Evolutionary conservation across 208 protist genomes (phyloP).

Genomic region (Spongospora subterranea): DNA sequence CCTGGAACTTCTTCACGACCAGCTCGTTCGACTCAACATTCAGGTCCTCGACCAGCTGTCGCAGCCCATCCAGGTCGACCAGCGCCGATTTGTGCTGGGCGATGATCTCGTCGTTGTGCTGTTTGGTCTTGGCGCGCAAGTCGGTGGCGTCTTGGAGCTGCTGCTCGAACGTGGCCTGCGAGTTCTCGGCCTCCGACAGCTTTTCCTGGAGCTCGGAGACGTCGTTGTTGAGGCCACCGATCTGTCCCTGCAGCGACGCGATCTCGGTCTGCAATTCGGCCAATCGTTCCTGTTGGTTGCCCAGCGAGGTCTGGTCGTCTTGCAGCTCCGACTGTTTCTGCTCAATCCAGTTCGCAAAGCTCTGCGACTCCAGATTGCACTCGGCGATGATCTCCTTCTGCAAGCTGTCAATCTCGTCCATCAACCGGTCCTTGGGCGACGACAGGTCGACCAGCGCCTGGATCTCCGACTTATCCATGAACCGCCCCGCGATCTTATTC

Average conservation of each 20-base stretch:
- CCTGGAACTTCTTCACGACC: not conserved
- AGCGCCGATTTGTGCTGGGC: not conserved
- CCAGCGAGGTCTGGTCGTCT: not conserved
- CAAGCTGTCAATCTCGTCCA: not conserved
- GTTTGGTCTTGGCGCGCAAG: not conserved
- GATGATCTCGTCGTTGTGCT: not conserved
- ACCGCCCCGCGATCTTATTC: not conserved
- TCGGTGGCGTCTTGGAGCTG: not conserved
- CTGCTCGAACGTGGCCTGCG: not conserved
- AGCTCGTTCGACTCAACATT: not conserved
- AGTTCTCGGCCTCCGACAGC: not conserved
- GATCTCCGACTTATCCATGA: not conserved
- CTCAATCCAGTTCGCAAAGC: not conserved
- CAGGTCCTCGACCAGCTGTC: not conserved
- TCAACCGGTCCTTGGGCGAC: not conserved
- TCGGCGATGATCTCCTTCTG: constrained; percentile 1
- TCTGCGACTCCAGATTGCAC: not conserved
- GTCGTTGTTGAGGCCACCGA: not conserved
- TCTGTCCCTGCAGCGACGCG: not conserved
- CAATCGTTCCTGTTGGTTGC: not conserved
- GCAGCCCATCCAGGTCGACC: not conserved
- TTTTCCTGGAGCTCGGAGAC: not conserved
- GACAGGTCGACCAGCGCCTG: not conserved
- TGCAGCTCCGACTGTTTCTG: not conserved
- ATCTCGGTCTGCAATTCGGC: not conserved